Conservation (phyloP, 768 basidiomycete genomes). For the Phylloporus sp. region DNA sequence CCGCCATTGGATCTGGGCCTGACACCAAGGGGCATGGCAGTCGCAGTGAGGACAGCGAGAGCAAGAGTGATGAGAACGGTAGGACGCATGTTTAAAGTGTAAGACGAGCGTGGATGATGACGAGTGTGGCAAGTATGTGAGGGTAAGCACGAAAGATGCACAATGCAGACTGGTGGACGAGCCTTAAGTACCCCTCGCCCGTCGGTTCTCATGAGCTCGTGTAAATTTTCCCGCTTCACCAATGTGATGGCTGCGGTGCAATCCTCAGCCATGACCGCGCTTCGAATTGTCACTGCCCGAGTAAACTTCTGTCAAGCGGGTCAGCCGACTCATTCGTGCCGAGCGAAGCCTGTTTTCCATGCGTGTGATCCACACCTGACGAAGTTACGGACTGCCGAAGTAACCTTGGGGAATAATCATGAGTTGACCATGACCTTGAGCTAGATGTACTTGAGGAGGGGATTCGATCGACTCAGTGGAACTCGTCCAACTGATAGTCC, state of each 20-base stretch:
- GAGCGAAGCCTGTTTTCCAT: too few relatives aligned
- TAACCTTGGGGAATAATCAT: too few relatives aligned
- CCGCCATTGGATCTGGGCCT: neutral
- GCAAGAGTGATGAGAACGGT: conserved; percentile 7
- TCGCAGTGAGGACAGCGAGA: conserved; percentile 3
- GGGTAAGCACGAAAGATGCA: neutral
- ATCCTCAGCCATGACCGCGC: neutral
- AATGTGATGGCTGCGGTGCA: neutral
- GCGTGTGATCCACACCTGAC: too few relatives aligned
- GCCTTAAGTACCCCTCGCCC: neutral
- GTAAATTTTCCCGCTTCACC: neutral
- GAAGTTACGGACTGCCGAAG: too few relatives aligned
- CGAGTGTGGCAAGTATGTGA: conserved; percentile 8
- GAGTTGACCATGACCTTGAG: neutral
- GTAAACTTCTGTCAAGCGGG: too few relatives aligned
- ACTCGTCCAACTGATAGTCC: too few relatives aligned
- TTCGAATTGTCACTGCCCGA: neutral
- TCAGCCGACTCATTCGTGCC: too few relatives aligned
- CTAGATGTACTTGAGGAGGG: neutral
- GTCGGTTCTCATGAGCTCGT: neutral
- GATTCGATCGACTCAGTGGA: too few relatives aligned
- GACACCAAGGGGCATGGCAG: conserved; percentile 2
- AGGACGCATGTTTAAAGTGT: conserved; percentile 9
- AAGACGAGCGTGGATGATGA: neutral
- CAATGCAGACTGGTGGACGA: neutral